Evolutionary conservation across 192 early-diverging fungal species (phyloP).

Genomic region (Chytriomyces sp.): DNA sequence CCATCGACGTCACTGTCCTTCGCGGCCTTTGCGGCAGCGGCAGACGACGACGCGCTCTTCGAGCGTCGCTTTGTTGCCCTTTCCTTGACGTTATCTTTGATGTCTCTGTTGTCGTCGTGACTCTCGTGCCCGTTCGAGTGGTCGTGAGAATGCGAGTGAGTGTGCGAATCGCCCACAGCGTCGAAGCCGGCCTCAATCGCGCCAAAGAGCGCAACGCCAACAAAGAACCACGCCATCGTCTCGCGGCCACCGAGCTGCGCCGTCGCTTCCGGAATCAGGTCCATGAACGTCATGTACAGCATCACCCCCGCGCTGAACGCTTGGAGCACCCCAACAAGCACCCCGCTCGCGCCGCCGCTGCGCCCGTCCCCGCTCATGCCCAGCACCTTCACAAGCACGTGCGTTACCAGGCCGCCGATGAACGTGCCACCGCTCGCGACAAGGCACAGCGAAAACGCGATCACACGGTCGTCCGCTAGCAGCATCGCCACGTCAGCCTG

Average conservation of each 20-base stretch:
- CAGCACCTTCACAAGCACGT: constrained; percentile 22
- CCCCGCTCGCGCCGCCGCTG: constrained; percentile 34
- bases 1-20: background rate
- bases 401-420: constrained; percentile 34
- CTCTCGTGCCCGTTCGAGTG: background rate
- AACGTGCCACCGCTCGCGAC: constrained; percentile 54
- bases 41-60: background rate
- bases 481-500: background rate
- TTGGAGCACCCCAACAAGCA: constrained; percentile 52
- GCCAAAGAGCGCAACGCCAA: constrained; percentile 50
- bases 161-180: constrained; percentile 44
- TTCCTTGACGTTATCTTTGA: constrained; percentile 13
- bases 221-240: constrained; percentile 54
- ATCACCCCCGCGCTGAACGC: constrained; percentile 27
- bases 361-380: constrained; percentile 37
- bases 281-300: constrained; percentile 59
- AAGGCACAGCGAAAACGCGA: constrained; percentile 49
- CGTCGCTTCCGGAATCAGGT: constrained; percentile 51
- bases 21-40: too few species aligned
- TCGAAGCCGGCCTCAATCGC: constrained; percentile 40
- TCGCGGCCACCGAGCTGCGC: constrained; percentile 42
- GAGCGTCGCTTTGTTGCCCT: background rate
- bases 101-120: constrained; percentile 8
- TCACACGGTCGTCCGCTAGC: constrained; percentile 31
- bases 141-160: constrained; percentile 31